Evolutionary conservation across 257 asterid genomes (phyloP).

Genomic region (Solanum gandarillasii): DNA sequence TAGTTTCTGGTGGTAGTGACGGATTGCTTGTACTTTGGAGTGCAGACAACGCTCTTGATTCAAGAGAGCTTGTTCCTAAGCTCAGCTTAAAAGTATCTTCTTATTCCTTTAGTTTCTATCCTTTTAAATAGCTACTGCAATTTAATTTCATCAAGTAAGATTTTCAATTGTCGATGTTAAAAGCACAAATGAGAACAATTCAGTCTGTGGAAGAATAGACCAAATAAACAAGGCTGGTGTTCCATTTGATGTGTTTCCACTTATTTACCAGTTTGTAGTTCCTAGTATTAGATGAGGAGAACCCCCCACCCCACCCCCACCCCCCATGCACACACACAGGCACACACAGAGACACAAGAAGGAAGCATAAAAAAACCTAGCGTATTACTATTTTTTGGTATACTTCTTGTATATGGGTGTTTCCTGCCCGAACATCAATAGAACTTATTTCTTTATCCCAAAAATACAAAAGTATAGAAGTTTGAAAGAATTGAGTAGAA

Average conservation of each 20-base stretch:
- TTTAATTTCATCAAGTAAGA: background rate
- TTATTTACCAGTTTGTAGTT: background rate
- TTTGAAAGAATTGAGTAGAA: background rate
- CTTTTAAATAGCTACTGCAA: background rate
- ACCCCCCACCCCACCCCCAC: background rate
- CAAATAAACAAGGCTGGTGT: background rate
- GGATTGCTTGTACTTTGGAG: constrained; percentile 97
- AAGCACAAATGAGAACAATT: background rate
- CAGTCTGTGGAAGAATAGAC: background rate
- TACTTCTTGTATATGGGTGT: background rate
- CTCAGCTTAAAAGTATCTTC: constrained; percentile 69
- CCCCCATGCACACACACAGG: background rate
- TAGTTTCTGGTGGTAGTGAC: constrained; percentile 98
- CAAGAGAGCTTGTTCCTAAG: constrained; percentile 96
- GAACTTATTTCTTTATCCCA: background rate
- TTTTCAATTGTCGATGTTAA: background rate
- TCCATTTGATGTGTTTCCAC: background rate
- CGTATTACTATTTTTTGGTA: background rate
- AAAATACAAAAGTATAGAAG: background rate
- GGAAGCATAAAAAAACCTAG: background rate
- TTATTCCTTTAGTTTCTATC: background rate
- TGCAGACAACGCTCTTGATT: constrained; percentile 92
- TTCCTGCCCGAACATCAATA: background rate
- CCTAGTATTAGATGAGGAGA: background rate
- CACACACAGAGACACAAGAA: background rate